Conservation (phyloP, 257 asterid genomes). For the Anisodus acutangulus region DNA sequence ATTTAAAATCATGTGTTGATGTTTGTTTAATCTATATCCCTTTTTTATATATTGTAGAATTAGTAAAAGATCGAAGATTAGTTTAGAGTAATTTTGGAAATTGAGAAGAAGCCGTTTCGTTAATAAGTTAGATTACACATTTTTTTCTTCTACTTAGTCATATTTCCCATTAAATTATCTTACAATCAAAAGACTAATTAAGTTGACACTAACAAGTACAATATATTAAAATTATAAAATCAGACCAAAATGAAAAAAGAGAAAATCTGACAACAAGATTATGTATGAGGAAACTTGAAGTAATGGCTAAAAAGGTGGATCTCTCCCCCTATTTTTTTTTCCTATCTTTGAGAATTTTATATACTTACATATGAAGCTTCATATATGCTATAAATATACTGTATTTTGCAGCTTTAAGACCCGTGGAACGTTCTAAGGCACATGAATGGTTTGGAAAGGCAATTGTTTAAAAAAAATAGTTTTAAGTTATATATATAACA, state of each 20-base stretch:
- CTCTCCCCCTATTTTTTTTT: neutral
- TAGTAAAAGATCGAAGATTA: too few species aligned
- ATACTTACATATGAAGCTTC: neutral
- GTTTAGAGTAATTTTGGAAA: too few species aligned
- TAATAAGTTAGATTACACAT: neutral
- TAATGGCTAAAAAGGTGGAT: neutral
- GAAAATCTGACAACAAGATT: neutral
- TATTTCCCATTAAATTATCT: neutral
- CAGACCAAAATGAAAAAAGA: neutral
- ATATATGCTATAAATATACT: too few species aligned
- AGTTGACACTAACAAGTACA: neutral
- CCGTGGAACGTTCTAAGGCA: conserved; percentile 16
- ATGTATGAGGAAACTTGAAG: conserved; percentile 5
- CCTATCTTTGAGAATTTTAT: neutral
- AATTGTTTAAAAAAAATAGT: too few species aligned
- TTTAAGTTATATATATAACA: too few species aligned
- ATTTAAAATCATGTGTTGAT: too few species aligned
- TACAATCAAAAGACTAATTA: neutral
- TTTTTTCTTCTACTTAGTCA: neutral
- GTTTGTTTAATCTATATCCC: too few species aligned
- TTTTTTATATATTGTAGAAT: too few species aligned
- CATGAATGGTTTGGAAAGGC: neutral
- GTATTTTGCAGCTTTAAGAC: neutral
- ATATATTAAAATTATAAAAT: neutral
- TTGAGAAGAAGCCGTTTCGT: neutral